Conservation (phyloP, 2,329 filamentous ascomycete species). For the Phialocephala subalpina region DNA sequence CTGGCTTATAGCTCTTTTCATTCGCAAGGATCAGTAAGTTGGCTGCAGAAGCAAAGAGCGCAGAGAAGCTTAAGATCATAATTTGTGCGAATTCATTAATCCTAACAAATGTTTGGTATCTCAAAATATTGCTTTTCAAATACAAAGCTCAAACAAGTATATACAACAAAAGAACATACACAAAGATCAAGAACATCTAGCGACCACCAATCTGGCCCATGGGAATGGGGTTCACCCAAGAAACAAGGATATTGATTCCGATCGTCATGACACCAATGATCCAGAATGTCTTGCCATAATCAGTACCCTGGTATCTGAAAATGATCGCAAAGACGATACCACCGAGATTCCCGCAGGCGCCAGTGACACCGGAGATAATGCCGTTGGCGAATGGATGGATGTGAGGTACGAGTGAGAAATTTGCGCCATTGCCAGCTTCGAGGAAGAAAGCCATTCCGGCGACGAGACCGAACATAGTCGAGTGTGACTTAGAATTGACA, state of each 20-base stretch:
- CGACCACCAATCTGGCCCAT: conserved; percentile 58
- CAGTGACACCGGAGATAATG: conserved; percentile 76
- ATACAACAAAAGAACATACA: conserved; percentile 2
- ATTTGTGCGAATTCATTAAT: too few relatives aligned
- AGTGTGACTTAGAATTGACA: conserved; percentile 65
- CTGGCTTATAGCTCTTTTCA: too few relatives aligned
- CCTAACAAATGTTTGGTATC: conserved; percentile 7
- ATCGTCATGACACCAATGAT: conserved; percentile 83
- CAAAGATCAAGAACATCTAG: conserved; percentile 6
- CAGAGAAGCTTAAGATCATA: too few relatives aligned
- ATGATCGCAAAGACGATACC: conserved; percentile 86
- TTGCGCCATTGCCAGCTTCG: conserved; percentile 85
- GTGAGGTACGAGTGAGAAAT: conserved; percentile 87
- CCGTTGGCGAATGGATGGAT: conserved; percentile 84
- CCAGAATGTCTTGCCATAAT: conserved; percentile 79
- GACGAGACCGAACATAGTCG: conserved; percentile 79
- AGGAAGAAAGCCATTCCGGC: conserved; percentile 82
- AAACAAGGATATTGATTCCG: conserved; percentile 70
- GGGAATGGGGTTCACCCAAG: conserved; percentile 68
- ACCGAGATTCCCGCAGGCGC: conserved; percentile 83
- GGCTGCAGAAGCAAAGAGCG: too few relatives aligned
- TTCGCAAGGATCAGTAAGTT: too few relatives aligned
- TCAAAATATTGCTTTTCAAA: not conserved
- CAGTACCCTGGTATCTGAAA: conserved; percentile 75
- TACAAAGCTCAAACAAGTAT: not conserved